Base-by-base conservation (phyloP, 2,329 filamentous ascomycete species). In the Calonectria fujianensis region DNA sequence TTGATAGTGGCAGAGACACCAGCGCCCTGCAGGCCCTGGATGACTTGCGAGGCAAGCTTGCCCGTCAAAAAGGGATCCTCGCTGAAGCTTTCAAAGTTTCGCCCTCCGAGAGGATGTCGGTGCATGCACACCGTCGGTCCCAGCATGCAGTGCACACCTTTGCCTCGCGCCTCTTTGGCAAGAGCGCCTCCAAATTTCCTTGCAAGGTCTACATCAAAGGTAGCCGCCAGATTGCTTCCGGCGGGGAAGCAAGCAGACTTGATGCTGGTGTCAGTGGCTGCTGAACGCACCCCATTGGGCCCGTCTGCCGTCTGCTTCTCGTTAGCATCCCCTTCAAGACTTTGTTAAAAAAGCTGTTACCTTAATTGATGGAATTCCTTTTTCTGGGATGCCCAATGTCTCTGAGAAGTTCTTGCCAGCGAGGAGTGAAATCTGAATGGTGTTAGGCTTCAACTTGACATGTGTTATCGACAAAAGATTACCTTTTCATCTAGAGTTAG, bases 121-220 rank as follows among this genome's bases (percentile, higher is more conserved):
- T 89, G 87, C 48, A 89, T 88, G 77, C 86, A 89, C 48, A 89
- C 86, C 0, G 88, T 90, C 0, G 94, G 94, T 2, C 93, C 94
- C 13, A 96, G 88, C 77, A 94, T 91, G 20, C 94, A 90, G 78
- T 95, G 93, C 11, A 93, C 90, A 66, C 93, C 93, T 84, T 96
- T 96, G 67, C 78, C 81, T 18, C 80, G 77, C 1, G 82, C 79
- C 57, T 86, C 93, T 31, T 90, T 87, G n/a, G 89, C 92, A 72
- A 94, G 88, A 24, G 91, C 85, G 18, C 87, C 84, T 16, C 92
- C 92, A 27, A 92, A 87, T 66, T 89, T 83, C 61, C 89, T 84
- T 39, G 93, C 87, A 24, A 93, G 84, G 5, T 91, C 88, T 3
- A 86, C 77, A 78, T 94, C 91, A 86, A 91, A 94, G 11, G 91